phyloP scores from a whole-genome alignment of 2,329 filamentous ascomycete genomes.

The Aspergillus brasiliensis region DNA sequence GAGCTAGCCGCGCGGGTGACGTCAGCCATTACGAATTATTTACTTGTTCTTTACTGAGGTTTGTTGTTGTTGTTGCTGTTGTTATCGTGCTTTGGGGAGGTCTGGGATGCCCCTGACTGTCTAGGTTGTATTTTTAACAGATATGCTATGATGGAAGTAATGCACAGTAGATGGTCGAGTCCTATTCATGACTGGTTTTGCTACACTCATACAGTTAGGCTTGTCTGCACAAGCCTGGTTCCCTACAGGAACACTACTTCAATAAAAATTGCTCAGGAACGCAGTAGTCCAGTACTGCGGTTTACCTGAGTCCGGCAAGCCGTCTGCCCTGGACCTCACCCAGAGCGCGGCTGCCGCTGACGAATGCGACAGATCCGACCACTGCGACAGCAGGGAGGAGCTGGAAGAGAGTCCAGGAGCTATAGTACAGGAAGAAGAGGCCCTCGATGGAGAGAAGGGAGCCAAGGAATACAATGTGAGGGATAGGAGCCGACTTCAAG shows the following conservation, averaged over 20 bases:
- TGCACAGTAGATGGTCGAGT: neutral
- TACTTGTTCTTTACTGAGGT: neutral
- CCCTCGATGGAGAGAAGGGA: conserved; percentile 86
- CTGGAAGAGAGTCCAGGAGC: conserved; percentile 88
- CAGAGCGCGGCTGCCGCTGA: conserved; percentile 87
- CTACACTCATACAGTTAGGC: conserved; percentile 2
- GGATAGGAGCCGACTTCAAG: conserved; percentile 72
- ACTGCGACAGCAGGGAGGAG: conserved; percentile 71
- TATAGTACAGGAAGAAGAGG: conserved; percentile 94
- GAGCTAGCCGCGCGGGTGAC: conserved; percentile 20
- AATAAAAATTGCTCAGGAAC: neutral
- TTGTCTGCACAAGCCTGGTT: neutral
- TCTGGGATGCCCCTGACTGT: neutral
- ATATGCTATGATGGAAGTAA: neutral
- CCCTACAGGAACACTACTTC: neutral
- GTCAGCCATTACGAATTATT: conserved; percentile 14
- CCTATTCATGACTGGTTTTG: neutral
- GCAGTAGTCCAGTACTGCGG: conserved; percentile 10
- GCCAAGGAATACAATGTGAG: conserved; percentile 82
- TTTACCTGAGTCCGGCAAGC: conserved; percentile 68
- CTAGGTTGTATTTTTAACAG: neutral
- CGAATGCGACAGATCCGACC: conserved; percentile 70
- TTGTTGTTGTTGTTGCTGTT: neutral
- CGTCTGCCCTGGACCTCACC: conserved; percentile 90
- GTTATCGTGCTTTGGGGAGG: neutral